Percentiles rank a stretch among this genome's conserved stretches.
Evolutionary conservation across 2,329 filamentous ascomycete species (phyloP).

Genomic region (Kalmusia sp.): DNA sequence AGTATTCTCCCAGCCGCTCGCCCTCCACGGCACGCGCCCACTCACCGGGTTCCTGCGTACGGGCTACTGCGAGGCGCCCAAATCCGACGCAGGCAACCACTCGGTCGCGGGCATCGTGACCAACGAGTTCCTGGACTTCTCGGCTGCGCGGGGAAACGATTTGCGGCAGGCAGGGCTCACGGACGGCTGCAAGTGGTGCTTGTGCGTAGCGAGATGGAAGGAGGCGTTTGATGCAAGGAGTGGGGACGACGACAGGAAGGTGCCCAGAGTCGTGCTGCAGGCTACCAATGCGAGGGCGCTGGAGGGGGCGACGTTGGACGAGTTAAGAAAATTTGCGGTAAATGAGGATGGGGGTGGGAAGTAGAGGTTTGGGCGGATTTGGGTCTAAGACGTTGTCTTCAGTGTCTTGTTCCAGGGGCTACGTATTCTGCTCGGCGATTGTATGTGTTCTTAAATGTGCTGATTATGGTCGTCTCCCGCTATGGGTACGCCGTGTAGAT

Average conservation of each 20-base stretch:
- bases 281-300: constrained; percentile 62
- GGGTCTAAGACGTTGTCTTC: no score
- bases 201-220: constrained; percentile 66
- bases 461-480: no score
- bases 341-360: constrained; percentile 34
- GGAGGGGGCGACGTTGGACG: constrained; percentile 55
- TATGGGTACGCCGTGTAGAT: no score
- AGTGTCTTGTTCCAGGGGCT: no score
- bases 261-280: constrained; percentile 58
- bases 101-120: constrained; percentile 64
- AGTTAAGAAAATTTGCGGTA: constrained; percentile 58
- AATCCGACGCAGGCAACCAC: constrained; percentile 65
- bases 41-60: constrained; percentile 68
- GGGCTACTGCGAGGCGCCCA: constrained; percentile 65
- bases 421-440: no score
- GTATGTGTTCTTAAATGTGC: no score
- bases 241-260: constrained; percentile 54
- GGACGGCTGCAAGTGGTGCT: constrained; percentile 68
- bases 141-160: constrained; percentile 65
- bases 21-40: constrained; percentile 63
- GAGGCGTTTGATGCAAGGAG: constrained; percentile 65
- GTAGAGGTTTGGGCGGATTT: not conserved
- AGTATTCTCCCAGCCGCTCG: constrained; percentile 67
- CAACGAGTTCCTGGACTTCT: constrained; percentile 68
- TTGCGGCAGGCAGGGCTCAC: constrained; percentile 62